phyloP scores from a whole-genome alignment of 805 yeast species.

The Wickerhamiella kurtzmanii region DNA sequence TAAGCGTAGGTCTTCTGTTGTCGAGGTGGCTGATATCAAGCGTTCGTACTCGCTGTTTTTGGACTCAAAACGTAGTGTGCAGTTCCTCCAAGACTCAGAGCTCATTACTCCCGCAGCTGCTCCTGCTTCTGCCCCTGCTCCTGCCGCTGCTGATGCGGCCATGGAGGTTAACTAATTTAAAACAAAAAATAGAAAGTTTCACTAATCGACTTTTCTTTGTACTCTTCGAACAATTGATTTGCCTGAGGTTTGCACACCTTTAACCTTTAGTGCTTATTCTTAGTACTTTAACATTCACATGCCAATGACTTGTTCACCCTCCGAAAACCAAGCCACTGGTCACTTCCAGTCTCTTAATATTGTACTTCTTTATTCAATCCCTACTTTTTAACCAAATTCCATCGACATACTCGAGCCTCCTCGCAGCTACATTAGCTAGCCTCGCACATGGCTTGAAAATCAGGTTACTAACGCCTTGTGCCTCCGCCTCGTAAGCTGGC shows the following conservation, averaged over 20 bases:
- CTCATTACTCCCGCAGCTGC: not conserved
- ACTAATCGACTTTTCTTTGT: no score
- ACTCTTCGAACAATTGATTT: not conserved
- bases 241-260: not conserved
- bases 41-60: conserved; percentile 75
- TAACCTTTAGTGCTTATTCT: not conserved
- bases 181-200: no score
- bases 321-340: no score
- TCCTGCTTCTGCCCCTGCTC: not conserved
- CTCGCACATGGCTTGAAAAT: not conserved
- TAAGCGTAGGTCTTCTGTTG: conserved; percentile 58
- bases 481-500: not conserved
- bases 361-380: no score
- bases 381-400: no score
- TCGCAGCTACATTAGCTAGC: no score
- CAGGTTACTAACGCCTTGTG: not conserved
- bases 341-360: no score
- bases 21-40: conserved; percentile 72
- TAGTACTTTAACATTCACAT: no score
- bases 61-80: conserved; percentile 81
- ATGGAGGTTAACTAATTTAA: conserved; percentile 19
- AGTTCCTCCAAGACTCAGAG: conserved; percentile 36
- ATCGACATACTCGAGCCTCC: no score
- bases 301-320: no score
- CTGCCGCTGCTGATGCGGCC: not conserved